Conservation (phyloP, 371 early-diverging fungal species). For the Basidiobolus meristosporus region DNA sequence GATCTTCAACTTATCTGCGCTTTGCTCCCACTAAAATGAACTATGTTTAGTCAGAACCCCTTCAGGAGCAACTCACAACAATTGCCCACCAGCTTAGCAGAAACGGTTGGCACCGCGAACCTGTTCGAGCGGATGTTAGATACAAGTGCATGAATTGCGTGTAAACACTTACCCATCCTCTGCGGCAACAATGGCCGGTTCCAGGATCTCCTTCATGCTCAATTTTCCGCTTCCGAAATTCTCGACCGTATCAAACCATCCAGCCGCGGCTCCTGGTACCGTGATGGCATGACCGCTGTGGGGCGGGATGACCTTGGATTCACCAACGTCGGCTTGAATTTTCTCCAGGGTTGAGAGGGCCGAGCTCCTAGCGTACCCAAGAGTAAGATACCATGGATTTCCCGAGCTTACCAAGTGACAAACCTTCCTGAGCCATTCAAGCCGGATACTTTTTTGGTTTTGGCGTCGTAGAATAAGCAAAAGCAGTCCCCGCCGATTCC, state of each 20-base stretch:
- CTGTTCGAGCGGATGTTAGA: no score
- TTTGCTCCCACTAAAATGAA: slow-evolving; percentile 31
- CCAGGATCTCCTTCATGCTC: slow-evolving; percentile 27
- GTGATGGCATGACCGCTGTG: slow-evolving; percentile 45
- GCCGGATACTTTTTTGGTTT: slow-evolving; percentile 25
- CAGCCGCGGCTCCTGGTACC: slow-evolving; percentile 70
- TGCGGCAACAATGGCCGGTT: slow-evolving; percentile 50
- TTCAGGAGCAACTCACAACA: no score
- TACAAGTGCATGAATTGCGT: slow-evolving; percentile 8
- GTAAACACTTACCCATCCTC: slow-evolving; percentile 32
- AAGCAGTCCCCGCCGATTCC: slow-evolving; percentile 90
- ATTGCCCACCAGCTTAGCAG: slow-evolving; percentile 5
- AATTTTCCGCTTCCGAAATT: slow-evolving; percentile 53
- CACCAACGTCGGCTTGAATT: no score
- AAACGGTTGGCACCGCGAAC: slow-evolving; percentile 14
- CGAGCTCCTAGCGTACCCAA: no score
- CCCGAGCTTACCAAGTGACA: no score
- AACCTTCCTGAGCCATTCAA: slow-evolving; percentile 62
- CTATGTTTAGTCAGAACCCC: no score
- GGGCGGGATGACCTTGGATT: no score
- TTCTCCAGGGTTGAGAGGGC: no score
- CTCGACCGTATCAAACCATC: slow-evolving; percentile 49
- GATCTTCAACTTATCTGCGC: slow-evolving; percentile 14
- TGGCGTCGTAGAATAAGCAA: slow-evolving; percentile 57
- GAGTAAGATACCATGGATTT: no score